Evolutionary conservation across 768 basidiomycete genomes (phyloP).

Genomic region (Paxillus ammoniavirescens): DNA sequence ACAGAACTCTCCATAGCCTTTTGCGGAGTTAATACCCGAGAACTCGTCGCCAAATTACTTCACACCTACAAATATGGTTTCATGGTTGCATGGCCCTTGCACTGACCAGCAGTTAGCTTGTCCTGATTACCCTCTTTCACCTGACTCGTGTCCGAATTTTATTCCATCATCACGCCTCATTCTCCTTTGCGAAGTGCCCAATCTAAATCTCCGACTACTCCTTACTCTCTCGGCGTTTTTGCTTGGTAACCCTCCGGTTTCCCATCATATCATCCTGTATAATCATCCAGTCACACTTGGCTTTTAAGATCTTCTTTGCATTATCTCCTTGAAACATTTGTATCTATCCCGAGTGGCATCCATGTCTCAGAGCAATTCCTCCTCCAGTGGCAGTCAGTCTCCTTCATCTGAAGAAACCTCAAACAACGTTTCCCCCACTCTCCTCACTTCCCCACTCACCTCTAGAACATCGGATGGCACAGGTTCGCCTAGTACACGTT

Average conservation of each 20-base stretch:
- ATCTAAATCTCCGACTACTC: conserved; percentile 30
- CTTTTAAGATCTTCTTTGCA: conserved; percentile 26
- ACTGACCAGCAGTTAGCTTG: conserved; percentile 13
- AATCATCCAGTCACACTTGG: conserved; percentile 12
- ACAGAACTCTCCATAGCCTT: conserved; percentile 5
- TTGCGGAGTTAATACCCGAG: conserved; percentile 35
- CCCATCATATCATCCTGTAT: conserved; percentile 22
- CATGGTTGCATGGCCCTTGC: conserved; percentile 28
- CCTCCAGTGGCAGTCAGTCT: conserved; percentile 46
- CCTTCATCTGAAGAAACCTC: conserved; percentile 45
- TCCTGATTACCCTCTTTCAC: conserved; percentile 27
- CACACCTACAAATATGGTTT: conserved; percentile 30
- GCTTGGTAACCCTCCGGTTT: conserved; percentile 25
- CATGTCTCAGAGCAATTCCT: conserved; percentile 54
- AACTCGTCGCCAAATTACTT: conserved; percentile 31
- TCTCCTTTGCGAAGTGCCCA: conserved; percentile 25
- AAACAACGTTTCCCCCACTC: conserved; percentile 46
- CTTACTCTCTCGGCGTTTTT: conserved; percentile 26
- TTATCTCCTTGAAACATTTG: conserved; percentile 21
- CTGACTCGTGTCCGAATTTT: conserved; percentile 22
- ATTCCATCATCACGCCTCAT: conserved; percentile 28
- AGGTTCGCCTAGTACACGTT: conserved; percentile 19
- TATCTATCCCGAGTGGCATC: conserved; percentile 11
- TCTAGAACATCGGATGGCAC: conserved; percentile 36
- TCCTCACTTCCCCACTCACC: conserved; percentile 34